Percentiles rank a stretch among this genome's conserved stretches.
Evolutionary conservation across 208 protist species (phyloP).

Genomic region (Leishmania guyanensis): DNA sequence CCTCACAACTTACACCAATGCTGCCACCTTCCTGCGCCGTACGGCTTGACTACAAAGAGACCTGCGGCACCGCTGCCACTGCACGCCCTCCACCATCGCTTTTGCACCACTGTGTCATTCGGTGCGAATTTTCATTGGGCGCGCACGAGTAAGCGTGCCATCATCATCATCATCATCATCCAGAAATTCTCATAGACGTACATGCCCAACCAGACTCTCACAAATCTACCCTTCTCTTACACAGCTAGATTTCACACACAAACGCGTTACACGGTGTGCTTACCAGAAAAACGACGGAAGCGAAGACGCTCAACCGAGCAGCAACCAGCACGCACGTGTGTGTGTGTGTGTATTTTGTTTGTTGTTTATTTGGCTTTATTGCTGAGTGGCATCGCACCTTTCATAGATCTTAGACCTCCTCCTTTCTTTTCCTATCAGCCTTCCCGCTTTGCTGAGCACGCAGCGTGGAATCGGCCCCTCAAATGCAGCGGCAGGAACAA

Average conservation of each 20-base stretch:
- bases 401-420: not conserved
- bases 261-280: not conserved
- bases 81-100: not conserved
- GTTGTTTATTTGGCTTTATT: not conserved
- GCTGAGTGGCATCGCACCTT: not conserved
- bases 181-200: slow-evolving; percentile 4
- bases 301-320: not conserved
- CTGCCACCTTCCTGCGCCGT: not conserved
- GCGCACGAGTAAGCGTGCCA: not conserved
- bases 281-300: not conserved
- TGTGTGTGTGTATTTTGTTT: not conserved
- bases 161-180: not conserved
- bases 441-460: not conserved
- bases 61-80: not conserved
- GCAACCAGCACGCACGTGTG: not conserved
- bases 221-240: not conserved
- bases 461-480: not conserved
- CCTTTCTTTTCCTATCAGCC: not conserved
- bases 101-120: not conserved
- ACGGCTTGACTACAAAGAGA: not conserved
- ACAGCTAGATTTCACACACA: not conserved
- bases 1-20: not conserved
- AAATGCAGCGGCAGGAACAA: slow-evolving; percentile 7
- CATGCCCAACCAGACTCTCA: not conserved
- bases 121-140: not conserved